Evolutionary conservation across 176 grass and related monocot genomes (phyloP), one percentile per base, ranked within the genome.

Genomic region (Triticum dicoccoides): DNA sequence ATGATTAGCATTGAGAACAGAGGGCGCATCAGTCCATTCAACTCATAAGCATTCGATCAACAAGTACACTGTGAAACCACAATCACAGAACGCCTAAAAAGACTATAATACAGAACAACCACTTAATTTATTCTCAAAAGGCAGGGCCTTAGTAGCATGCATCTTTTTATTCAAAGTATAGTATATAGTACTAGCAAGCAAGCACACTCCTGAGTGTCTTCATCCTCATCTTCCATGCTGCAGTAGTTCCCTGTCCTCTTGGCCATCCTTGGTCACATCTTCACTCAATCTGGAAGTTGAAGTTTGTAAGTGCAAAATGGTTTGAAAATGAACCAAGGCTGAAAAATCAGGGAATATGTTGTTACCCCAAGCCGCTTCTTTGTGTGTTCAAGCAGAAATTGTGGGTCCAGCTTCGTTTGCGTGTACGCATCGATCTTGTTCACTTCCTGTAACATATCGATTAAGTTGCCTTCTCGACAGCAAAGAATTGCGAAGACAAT

Each of bases 391-490:
- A 92, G 65, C 61, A 96, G 79, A 39, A 92, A 81, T 32, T 94
- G 88, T 83, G 92, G 87, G 37, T 94, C 92, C 51, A 4, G 8
- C 73, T 80, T 89, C 12, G 93, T 98, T 82, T 87, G 65, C 59
- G 78, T 76, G 23, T 94, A 98, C 4, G 90, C 86, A 77, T 98
- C 82, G 5, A 96, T 96, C 79, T 96, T 98, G 86, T 96, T 91
- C 69, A 96, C 86, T 85, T 98, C 93, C 89, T 90, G 59, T 17
- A 79, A 90, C 32, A 59, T 65, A 66, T 13, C 32, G 51, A 66
- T 79, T 42, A 9, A 87, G 9, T 90, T 44, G 27, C 17, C 6
- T 86, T 86, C 25, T 34, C 47, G 21, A 17, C 21, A 24, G 3
- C 3, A 78, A 82, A 77, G 1, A 17, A 61, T 76, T 44, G 37